Evolutionary conservation across 306 rosid species (phyloP).

Genomic region (Glycyrrhiza uralensis): DNA sequence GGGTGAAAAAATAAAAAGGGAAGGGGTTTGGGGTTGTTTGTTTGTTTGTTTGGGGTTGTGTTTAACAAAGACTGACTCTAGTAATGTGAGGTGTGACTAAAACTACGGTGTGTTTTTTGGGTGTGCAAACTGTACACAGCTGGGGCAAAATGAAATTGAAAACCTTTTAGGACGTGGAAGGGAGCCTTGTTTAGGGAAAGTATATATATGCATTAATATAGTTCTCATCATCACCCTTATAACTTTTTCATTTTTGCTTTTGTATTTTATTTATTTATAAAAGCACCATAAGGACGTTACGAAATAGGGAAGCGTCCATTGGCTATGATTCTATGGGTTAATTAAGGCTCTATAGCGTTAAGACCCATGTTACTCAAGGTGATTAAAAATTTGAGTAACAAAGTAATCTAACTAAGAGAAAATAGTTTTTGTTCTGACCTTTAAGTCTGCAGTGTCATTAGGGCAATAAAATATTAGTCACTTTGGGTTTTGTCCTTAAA

Average conservation of each 20-base stretch:
- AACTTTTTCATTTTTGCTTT: not conserved
- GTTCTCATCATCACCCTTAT: not conserved
- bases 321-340: too few species aligned
- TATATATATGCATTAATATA: not conserved
- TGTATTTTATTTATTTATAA: not conserved
- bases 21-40: not conserved
- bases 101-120: not conserved
- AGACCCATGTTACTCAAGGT: too few species aligned
- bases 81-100: not conserved
- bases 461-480: too few species aligned
- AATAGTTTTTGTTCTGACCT: too few species aligned
- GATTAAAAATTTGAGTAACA: too few species aligned
- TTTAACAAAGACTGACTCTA: not conserved
- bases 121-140: slow-evolving; percentile 18
- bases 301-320: not conserved
- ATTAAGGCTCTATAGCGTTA: too few species aligned
- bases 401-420: too few species aligned
- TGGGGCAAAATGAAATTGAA: slow-evolving; percentile 18
- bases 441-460: too few species aligned
- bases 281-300: not conserved
- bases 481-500: too few species aligned
- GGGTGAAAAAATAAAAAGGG: not conserved
- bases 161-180: slow-evolving; percentile 10
- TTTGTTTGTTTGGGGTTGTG: not conserved
- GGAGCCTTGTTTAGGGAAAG: not conserved